These are phyloP conservation scores for Calonectria pseudoreteaudii DNA, from an alignment of 2,329 filamentous ascomycete genomes.

Conservation along the genomic window DNA sequence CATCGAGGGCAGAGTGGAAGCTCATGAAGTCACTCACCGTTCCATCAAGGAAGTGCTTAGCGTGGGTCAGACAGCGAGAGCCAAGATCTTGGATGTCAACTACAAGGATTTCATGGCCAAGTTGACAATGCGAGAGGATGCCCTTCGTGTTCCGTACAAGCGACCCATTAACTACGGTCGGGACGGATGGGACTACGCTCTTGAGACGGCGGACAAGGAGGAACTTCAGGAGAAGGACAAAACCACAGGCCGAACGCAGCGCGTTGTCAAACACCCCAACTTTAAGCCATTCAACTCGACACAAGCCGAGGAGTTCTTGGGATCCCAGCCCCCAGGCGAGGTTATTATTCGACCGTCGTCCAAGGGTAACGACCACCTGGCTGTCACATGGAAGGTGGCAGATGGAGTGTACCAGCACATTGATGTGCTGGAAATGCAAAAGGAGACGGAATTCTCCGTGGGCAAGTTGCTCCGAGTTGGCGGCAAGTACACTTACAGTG, in stretches of 20 bases:
- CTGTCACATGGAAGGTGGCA: constrained; percentile 97
- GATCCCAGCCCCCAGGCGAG: constrained; percentile 86
- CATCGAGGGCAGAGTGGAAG: constrained; percentile 88
- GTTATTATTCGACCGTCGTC: constrained; percentile 96
- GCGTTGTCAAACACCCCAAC: constrained; percentile 97
- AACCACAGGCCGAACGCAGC: constrained; percentile 84
- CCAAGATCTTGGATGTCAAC: constrained; percentile 89
- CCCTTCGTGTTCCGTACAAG: constrained; percentile 78
- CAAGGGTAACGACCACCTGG: constrained; percentile 94
- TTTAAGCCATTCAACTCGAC: constrained; percentile 94
- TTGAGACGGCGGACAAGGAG: constrained; percentile 86
- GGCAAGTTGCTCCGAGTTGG: constrained; percentile 87
- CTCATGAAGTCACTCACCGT: constrained; percentile 82
- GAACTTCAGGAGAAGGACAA: constrained; percentile 88
- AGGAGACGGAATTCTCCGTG: constrained; percentile 96
- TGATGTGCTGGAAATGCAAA: constrained; percentile 95
- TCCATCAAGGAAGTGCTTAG: constrained; percentile 81
- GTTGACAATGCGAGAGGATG: constrained; percentile 85
- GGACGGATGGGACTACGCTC: constrained; percentile 87
- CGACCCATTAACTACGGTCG: constrained; percentile 77
- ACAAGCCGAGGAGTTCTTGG: constrained; percentile 93
- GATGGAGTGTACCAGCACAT: constrained; percentile 98
- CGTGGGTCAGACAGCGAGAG: constrained; percentile 85
- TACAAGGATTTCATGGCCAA: constrained; percentile 87
- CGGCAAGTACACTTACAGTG: constrained; percentile 90